Evolutionary conservation across 2,329 filamentous ascomycete species (phyloP), one percentile per base, ranked within the genome.

Genomic region (Coniochaeta pulveracea): DNA sequence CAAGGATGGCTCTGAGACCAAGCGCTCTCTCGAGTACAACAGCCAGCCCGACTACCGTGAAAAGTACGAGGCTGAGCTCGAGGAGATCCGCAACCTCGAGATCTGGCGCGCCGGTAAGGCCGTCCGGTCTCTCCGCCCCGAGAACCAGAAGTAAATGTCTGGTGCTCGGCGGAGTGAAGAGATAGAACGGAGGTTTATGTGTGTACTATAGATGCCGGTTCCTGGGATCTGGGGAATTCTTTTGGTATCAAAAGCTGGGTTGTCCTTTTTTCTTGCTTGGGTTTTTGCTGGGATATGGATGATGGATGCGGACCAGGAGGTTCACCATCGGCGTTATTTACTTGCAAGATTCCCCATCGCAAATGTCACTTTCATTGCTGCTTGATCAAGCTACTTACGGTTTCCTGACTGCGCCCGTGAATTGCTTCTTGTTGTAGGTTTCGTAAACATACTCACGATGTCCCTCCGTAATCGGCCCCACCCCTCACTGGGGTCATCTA

Each of bases 31-130:
- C 55, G 86, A 95, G 55, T 98, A 93, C 77, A 96, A 96, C 76
- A 74, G 82, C 58, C 85, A 93, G 66, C 68, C 76, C 49, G 86
- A 98, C 67, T 98, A 98, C 80, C 82, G 91, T 53, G 72, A 94
- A 73, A 86, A 84, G 68, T 98, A 88, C 65, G 86, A 95, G 77
- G 76, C 85, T 57, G 91, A 98, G 82, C 84, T 98, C 79, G 72
- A 94, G 69, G 91, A 96, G 72, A 96, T 98, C 69, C 83, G 89
- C 55, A 76, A 86, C 57, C 70, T 98, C 55, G 91, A 98, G 77
- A 98, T 98, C 77, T 98, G 91, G 91, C 78, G 84, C 56, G 91
- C 91, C 46, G 91, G 91, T 63, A 96, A 95, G 80, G 85, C 91
- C 51, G 91, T 98, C 54, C 82, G 89, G 72, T 69, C 76, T 55